A percentile compares a stretch with the other conserved stretches of the same genome.
Conservation (phyloP, 805 yeast species). For the Ogataea saltuana region DNA sequence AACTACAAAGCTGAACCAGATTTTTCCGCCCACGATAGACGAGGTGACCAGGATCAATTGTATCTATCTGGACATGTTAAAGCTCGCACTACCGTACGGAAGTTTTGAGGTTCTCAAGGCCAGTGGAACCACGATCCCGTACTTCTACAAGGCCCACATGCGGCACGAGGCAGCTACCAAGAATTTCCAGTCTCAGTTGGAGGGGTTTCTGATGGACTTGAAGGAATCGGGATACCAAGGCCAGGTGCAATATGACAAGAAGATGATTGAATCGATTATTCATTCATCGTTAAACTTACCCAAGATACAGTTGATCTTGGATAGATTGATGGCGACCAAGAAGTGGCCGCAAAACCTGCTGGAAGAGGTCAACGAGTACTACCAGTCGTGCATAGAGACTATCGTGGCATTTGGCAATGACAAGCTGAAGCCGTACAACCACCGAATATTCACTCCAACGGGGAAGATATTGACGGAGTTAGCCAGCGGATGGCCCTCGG, state of each 20-base stretch:
- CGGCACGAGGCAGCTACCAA: constrained; percentile 92
- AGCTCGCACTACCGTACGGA: constrained; percentile 67
- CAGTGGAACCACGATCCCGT: constrained; percentile 80
- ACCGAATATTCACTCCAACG: constrained; percentile 83
- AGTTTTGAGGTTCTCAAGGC: constrained; percentile 76
- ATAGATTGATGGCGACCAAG: constrained; percentile 55
- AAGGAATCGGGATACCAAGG: constrained; percentile 31
- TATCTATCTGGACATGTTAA: constrained; percentile 73
- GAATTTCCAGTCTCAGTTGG: constrained; percentile 51
- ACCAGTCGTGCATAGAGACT: constrained; percentile 57
- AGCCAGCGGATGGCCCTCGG: constrained; percentile 85
- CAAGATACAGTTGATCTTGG: constrained; percentile 66
- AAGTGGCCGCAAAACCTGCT: constrained; percentile 40
- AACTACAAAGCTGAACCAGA: constrained; percentile 65
- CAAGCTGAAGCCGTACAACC: constrained; percentile 49
- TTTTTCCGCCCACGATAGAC: constrained; percentile 94
- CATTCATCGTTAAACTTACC: constrained; percentile 72
- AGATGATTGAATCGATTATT: constrained; percentile 60
- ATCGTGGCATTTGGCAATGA: constrained; percentile 80
- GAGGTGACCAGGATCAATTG: constrained; percentile 90
- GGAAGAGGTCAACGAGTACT: constrained; percentile 41
- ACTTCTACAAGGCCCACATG: constrained; percentile 89
- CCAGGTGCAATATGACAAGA: constrained; percentile 42
- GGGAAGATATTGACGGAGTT: constrained; percentile 85
- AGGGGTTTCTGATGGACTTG: constrained; percentile 42